A percentile compares a stretch with the other conserved stretches of the same genome.
Conservation (phyloP, 2,329 filamentous ascomycete species). For the Penicillium sp. region DNA sequence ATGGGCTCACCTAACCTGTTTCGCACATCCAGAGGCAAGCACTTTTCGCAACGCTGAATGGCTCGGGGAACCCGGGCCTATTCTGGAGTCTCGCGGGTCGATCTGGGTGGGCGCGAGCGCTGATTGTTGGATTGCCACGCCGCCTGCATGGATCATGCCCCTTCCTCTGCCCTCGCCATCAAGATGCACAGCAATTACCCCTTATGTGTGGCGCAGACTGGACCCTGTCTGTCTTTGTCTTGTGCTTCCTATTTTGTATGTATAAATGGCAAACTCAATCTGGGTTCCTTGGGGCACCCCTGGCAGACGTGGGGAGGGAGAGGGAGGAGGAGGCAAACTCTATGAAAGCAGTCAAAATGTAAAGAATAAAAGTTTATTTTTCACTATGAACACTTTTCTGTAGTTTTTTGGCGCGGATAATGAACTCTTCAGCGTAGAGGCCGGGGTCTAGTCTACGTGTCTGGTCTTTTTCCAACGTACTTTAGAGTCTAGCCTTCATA, state of each 20-base stretch:
- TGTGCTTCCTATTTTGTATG: neutral
- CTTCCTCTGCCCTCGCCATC: slow-evolving; percentile 12
- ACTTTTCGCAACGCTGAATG: slow-evolving; percentile 19
- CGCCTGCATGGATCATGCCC: slow-evolving; percentile 18
- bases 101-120: slow-evolving; percentile 14
- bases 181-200: slow-evolving; percentile 5
- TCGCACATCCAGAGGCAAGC: slow-evolving; percentile 10
- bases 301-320: slow-evolving; percentile 8
- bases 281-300: slow-evolving; percentile 9
- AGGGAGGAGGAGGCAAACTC: neutral
- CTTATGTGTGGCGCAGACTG: slow-evolving; percentile 17
- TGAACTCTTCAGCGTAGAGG: too few species aligned
- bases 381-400: slow-evolving; percentile 2
- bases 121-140: slow-evolving; percentile 16
- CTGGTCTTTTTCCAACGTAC: too few species aligned
- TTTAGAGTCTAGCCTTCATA: too few species aligned
- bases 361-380: slow-evolving; percentile 3
- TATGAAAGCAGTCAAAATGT: neutral
- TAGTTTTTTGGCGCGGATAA: too few species aligned
- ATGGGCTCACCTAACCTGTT: slow-evolving; percentile 10
- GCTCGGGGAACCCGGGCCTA: slow-evolving; percentile 18
- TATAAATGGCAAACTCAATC: slow-evolving; percentile 13
- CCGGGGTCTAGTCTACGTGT: too few species aligned
- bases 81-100: slow-evolving; percentile 13
- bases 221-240: neutral